Evolutionary conservation across 805 yeast species (phyloP), one percentile per base, ranked within the genome.

Genomic region (Tanozyma kutaoensis): DNA sequence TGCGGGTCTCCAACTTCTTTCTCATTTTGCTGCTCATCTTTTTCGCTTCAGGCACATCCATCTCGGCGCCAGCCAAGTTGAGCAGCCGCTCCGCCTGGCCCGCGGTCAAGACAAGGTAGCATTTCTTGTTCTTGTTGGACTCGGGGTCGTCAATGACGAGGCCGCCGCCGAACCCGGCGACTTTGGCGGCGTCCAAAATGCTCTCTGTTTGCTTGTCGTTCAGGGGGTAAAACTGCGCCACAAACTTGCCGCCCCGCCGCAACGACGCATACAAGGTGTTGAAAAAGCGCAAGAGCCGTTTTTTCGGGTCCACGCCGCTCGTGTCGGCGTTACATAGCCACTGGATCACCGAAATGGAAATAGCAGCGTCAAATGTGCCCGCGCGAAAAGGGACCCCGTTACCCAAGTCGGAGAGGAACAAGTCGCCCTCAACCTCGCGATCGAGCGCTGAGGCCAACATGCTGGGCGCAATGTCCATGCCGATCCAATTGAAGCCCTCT

Each of bases 261-360:
- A 91, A 62, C 20, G 84, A 62, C 1, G 95, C 84, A 52, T 81
- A 91, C 28, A 91, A 59, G 0, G 95, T 76, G 50, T 80, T 79
- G 65, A 91, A 91, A 45, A 91, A 91, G 25, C 79, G 59, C 53
- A 76, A 58, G 29, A 84, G 54, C 50, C 98, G 71, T 43, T 66
- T 68, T 46, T 77, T 76, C 14, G 98, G 98, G 45, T 86, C 94
- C 28, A 74, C 76, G 22, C 65, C 62, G 3, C 82, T 53, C 5
- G 82, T 66, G 50, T 91, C 98, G 2, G 97, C 97, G 49, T 91
- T 91, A 59, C 96, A 86, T 23, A 91, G 68, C 98, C 98, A 91
- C 52, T 91, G 98, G 27, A 91, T 85, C 9, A 93, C 98, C 20
- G 93, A 78, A 35, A 91, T 84, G 15, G 93, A 77, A 18, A 91